Evolutionary conservation across 371 early-diverging fungal species (phyloP), one percentile per base, ranked within the genome.

Genomic region (Mortierella sp.): DNA sequence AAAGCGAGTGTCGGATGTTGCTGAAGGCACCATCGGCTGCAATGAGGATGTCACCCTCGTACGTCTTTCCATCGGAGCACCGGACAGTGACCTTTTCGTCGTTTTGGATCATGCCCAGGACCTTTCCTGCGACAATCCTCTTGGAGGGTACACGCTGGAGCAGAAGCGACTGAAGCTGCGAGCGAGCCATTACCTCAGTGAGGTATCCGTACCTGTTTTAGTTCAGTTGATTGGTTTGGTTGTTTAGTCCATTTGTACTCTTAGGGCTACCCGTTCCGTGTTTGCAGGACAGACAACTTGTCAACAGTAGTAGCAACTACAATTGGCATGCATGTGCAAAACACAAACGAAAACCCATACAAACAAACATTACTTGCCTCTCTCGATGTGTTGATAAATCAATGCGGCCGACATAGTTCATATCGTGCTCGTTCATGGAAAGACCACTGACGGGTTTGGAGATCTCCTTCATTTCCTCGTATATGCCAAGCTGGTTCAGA

Each of bases 371-470:
- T 2, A 6, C 66, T 66, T 64, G 70, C 83, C 83, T 74, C 53
- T 83, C 83, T 29, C 74, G 74, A 45, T 74, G 64, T 14, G 73
- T 61, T 2, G 83, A 61, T 61, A 74, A 41, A 66, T 83, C 83
- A 52, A 83, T 78, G 43, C 83, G 78, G 26, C 83, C 83, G 37
- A 83, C 55, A 31, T 66, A 83, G 52, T 64, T 83, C 83, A 83
- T 78, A 40, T 83, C 79, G 41, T 83, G 79, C 24, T 77, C 83
- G 37, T 78, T 83, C 83, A 83, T 78, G 65, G 83, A 78, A 48
- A 72, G 58, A 5, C 83, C 83, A 37, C 83, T 83, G 22, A 78
- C 72, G n/a, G 83, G 83, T 40, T 83, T 83, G 40, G 83, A 74
- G 1, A 83, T 72, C 43, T 75, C 68, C 37, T 75, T 69, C 9